A percentile compares a stretch with the other conserved stretches of the same genome.
These are phyloP conservation scores for Trypanosoma scelopori DNA, from an alignment of 208 protist species.

Conservation along the genomic window DNA sequence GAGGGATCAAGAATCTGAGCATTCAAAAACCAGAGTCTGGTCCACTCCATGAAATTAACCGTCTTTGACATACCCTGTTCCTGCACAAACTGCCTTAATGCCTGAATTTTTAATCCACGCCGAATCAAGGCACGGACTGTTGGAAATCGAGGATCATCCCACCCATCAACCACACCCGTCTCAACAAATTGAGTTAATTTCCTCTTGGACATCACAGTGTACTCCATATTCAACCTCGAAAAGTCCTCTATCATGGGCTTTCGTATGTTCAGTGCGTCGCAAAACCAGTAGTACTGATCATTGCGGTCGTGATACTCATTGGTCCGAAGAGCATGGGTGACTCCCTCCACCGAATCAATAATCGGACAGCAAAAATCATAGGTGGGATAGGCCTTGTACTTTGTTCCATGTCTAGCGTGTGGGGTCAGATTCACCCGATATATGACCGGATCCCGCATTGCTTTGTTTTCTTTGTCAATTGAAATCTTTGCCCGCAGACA, in stretches of 20 bases:
- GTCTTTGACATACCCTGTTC: conserved; percentile 96
- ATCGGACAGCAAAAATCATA: conserved; percentile 99
- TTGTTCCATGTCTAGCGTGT: conserved; percentile 91
- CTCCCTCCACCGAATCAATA: conserved; percentile 98
- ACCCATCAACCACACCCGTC: conserved; percentile 94
- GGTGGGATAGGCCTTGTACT: conserved; percentile 96
- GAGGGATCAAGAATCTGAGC: conserved; percentile 96
- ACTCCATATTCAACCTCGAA: conserved; percentile 98
- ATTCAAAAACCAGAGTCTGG: conserved; percentile 99
- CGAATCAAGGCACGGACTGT: conserved; percentile 96
- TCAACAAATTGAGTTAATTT: conserved; percentile 98
- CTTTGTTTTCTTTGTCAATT: conserved; percentile 93
- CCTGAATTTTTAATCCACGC: conserved; percentile 96
- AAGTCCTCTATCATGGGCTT: conserved; percentile 95
- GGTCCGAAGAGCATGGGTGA: conserved; percentile 98
- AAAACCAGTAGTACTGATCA: conserved; percentile 97
- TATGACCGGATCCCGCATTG: conserved; percentile 98
- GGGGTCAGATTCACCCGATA: conserved; percentile 94
- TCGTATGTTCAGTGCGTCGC: conserved; percentile 88
- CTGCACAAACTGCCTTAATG: conserved; percentile 95
- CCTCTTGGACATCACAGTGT: conserved; percentile 98
- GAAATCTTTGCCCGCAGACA: conserved; percentile 98
- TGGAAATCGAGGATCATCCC: conserved; percentile 99
- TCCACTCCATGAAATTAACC: conserved; percentile 97
- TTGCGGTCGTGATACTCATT: conserved; percentile 99